A percentile compares a stretch with the other conserved stretches of the same genome.
Conservation (phyloP, 1,139 yeast genomes). For the Kurtzmaniella natalensis region DNA sequence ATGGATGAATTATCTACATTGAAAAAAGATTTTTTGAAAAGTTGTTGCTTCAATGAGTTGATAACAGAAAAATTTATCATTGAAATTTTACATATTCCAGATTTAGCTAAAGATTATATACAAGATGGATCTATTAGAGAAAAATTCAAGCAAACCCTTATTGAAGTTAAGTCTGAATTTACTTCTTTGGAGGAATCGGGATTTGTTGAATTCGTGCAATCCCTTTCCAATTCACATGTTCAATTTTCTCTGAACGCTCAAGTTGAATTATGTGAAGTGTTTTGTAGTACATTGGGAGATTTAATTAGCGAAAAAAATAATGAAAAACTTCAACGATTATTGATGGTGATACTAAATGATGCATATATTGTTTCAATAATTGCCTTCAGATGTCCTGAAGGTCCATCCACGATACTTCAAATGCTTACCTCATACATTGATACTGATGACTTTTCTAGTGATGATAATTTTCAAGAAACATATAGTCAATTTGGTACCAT, state of each 20-base stretch:
- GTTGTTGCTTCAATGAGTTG: constrained; percentile 34
- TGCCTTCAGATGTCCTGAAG: constrained; percentile 22
- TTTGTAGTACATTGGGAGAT: constrained; percentile 31
- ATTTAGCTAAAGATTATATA: constrained; percentile 14
- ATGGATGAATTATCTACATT: constrained; percentile 16
- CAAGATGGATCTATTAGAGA: constrained; percentile 17
- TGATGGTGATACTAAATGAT: constrained; percentile 42
- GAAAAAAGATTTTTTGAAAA: constrained; percentile 53
- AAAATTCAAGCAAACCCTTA: constrained; percentile 28
- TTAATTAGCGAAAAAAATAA: constrained; percentile 36
- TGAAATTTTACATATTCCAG: constrained; percentile 12
- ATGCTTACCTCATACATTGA: constrained; percentile 34
- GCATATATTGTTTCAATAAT: constrained; percentile 39
- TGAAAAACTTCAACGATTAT: constrained; percentile 46
- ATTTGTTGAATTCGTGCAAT: constrained; percentile 33
- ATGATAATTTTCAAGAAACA: constrained; percentile 61
- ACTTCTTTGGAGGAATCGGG: constrained; percentile 51
- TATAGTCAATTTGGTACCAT: constrained; percentile 65
- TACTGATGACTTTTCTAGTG: constrained; percentile 27
- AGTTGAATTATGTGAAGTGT: constrained; percentile 29
- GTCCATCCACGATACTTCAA: constrained; percentile 21
- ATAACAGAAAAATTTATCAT: constrained; percentile 35
- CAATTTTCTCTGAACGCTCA: constrained; percentile 11
- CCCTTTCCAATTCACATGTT: constrained; percentile 17
- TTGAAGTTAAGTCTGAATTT: constrained; percentile 49